phyloP scores from a whole-genome alignment of 306 rosid species.

The Rosa multiflora region DNA sequence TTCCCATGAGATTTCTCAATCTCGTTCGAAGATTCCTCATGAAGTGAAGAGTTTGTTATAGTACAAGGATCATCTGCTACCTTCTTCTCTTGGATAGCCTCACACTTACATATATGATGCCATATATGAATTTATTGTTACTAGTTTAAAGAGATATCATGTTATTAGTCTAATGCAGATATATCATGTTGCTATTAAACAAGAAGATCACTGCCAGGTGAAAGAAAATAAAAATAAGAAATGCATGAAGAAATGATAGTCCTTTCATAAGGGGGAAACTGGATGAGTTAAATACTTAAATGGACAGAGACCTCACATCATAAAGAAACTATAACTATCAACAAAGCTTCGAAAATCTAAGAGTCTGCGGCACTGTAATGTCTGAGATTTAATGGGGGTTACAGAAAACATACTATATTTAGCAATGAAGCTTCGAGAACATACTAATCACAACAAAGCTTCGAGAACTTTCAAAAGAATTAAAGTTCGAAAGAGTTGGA shows the following conservation, averaged over 20 bases:
- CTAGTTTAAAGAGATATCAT: not conserved
- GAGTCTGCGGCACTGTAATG: not conserved
- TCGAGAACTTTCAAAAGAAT: not conserved
- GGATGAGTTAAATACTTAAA: not conserved
- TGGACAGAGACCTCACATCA: not conserved
- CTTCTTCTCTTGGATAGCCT: constrained; percentile 21
- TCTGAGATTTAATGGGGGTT: not conserved
- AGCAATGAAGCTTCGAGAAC: constrained; percentile 2
- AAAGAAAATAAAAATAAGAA: not conserved
- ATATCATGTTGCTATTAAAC: not conserved
- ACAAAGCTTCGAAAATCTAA: not conserved
- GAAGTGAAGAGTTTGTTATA: constrained; percentile 11
- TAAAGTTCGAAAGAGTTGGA: not conserved
- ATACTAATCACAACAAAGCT: not conserved
- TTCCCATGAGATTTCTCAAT: constrained; percentile 28
- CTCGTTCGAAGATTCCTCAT: constrained; percentile 30
- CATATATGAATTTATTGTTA: not conserved
- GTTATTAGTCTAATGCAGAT: not conserved
- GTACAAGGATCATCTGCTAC: constrained; percentile 15
- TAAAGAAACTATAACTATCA: not conserved
- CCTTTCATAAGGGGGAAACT: not conserved
- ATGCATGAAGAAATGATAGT: not conserved
- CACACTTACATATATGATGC: not conserved
- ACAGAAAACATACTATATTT: not conserved
- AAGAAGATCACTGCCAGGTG: not conserved